Evolutionary conservation across 306 rosid genomes (phyloP).

Genomic region (Astragalus glycyphyllos): DNA sequence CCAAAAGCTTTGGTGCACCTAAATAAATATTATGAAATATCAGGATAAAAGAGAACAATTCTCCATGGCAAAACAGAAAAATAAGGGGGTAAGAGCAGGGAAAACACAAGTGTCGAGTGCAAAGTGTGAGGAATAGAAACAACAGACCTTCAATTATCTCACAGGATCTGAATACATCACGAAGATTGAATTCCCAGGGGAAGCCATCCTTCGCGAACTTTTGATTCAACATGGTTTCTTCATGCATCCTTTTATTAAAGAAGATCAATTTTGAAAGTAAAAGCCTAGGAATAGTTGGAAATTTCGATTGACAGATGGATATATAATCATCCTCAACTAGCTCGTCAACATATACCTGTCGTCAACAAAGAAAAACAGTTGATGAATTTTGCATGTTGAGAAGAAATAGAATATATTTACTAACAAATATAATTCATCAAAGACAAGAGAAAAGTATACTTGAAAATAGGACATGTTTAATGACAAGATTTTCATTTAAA

Average conservation of each 20-base stretch:
- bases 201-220: conserved; percentile 88
- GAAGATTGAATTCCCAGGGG: conserved; percentile 97
- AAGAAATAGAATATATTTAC: conserved; percentile 9
- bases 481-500: background rate
- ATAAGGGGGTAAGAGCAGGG: background rate
- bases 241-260: conserved; percentile 81
- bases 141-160: conserved; percentile 77
- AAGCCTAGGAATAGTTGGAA: conserved; percentile 59
- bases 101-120: conserved; percentile 12
- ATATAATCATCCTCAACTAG: conserved; percentile 77
- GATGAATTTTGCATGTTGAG: background rate
- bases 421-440: background rate
- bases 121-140: conserved; percentile 12
- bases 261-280: conserved; percentile 65
- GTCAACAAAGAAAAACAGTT: conserved; percentile 38
- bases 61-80: background rate
- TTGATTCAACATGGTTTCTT: conserved; percentile 69
- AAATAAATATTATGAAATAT: conserved; percentile 39
- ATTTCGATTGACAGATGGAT: conserved; percentile 80
- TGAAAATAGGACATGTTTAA: background rate
- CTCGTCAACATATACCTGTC: conserved; percentile 93
- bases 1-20: conserved; percentile 59
- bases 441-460: background rate
- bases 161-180: conserved; percentile 92
- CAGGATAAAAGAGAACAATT: conserved; percentile 18